Evolutionary conservation across 1,284 basidiomycete genomes (phyloP).

Genomic region (Amylostereum chailletii): DNA sequence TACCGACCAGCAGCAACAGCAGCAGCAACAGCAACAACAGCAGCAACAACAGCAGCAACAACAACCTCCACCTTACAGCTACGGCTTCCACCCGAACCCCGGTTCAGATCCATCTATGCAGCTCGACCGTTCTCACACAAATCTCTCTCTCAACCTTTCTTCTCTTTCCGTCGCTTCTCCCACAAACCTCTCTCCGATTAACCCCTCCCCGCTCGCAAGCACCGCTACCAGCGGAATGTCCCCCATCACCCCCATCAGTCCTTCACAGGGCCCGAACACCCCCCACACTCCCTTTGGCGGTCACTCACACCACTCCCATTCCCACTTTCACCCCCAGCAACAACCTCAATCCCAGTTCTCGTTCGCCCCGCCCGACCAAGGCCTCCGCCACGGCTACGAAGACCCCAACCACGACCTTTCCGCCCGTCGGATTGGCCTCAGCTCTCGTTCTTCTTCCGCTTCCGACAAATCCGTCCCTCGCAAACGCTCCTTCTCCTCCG

Average conservation of each 20-base stretch:
- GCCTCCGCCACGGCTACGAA: conserved; percentile 20
- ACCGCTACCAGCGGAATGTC: conserved; percentile 30
- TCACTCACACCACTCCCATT: conserved; percentile 7
- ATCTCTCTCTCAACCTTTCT: conserved; percentile 60
- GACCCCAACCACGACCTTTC: conserved; percentile 22
- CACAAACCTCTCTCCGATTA: conserved; percentile 51
- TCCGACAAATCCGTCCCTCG: conserved; percentile 43
- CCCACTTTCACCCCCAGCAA: conserved; percentile 20
- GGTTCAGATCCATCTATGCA: conserved; percentile 12
- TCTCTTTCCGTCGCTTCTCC: conserved; percentile 56
- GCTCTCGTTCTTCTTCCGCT: conserved; percentile 29
- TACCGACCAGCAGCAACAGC: conserved; percentile 22
- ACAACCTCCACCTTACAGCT: conserved; percentile 12
- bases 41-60: not conserved
- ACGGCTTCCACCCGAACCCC: conserved; percentile 15
- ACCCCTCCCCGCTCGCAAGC: conserved; percentile 32
- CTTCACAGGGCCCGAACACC: conserved; percentile 28
- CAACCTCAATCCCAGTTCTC: conserved; percentile 30
- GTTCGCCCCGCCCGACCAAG: conserved; percentile 26
- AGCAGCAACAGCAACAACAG: conserved; percentile 14
- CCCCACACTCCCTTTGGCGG: conserved; percentile 13
- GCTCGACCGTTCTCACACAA: conserved; percentile 20
- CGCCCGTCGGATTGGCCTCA: conserved; percentile 19
- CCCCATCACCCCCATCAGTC: conserved; percentile 53
- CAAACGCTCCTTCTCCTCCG: conserved; percentile 53